Evolutionary conservation across 257 asterid genomes (phyloP).

Genomic region (Gentiana dahurica): DNA sequence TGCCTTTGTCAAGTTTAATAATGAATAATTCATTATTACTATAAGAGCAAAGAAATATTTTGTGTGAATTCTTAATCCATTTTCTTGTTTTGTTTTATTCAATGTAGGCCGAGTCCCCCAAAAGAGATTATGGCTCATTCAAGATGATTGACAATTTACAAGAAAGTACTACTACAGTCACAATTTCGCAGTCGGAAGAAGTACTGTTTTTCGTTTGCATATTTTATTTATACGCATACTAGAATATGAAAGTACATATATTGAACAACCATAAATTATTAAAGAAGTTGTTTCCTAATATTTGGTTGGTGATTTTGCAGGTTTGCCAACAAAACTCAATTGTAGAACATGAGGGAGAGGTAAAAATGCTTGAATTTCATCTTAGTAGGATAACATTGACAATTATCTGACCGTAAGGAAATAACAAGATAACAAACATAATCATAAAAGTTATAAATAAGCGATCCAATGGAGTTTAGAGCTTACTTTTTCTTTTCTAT

Average conservation of each 20-base stretch:
- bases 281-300: neutral
- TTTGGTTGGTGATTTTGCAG: slow-evolving; percentile 4
- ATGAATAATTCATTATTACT: neutral
- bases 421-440: no score
- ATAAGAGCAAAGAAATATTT: neutral
- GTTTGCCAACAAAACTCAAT: slow-evolving; percentile 14
- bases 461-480: neutral
- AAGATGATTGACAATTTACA: slow-evolving; percentile 3
- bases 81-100: neutral
- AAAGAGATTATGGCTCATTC: slow-evolving; percentile 5
- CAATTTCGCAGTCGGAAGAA: neutral
- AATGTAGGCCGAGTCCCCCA: slow-evolving; percentile 1
- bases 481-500: slow-evolving; percentile 6
- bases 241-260: neutral
- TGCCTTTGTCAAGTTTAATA: neutral
- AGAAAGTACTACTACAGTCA: neutral
- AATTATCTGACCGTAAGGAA: no score
- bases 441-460: no score
- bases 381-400: no score
- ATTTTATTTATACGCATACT: neutral
- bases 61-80: neutral
- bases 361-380: slow-evolving; percentile 3
- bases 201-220: neutral
- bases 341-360: slow-evolving; percentile 20
- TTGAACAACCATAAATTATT: neutral